Evolutionary conservation across 805 yeast species (phyloP), one percentile per base, ranked within the genome.

Genomic region (Barnettozyma californica): DNA sequence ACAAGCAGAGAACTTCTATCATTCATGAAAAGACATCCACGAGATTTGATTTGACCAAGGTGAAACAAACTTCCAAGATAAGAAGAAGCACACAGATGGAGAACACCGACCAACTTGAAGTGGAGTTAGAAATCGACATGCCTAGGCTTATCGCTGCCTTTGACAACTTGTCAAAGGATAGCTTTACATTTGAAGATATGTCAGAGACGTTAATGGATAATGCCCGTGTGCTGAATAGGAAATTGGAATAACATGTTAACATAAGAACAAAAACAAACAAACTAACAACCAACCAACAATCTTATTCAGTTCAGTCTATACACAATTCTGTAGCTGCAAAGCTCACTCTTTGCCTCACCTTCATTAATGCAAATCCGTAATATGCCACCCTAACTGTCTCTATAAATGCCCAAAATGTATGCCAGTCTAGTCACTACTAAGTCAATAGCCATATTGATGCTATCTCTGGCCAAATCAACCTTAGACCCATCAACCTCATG

Each of bases 401-500:
- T 77, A 66, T 94, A 94, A 41, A 94, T 77, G 9, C 97, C 97
- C 51, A 90, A 63, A 21, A 88, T 55, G 63, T 92, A 94, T 5
- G 97, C 96, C 68, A 89, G 66, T 58, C 99, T 76, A 39, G 95
- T 92, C 18, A 89, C 90, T 36, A 94, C 87, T 66, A 94, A 73
- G 64, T 94, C 99, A 40, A 87, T 77, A 14, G 98, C 98, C 99
- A 94, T 94, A 50, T 77, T 81, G 51, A 94, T 80, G 48, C 92
- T 83, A 66, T 92, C 99, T 55, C 86, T 76, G 9, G 97, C 97
- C 50, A 94, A 74, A 60, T 84, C 97, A 67, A 94, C 85, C 67
- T 94, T 94, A 39, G 96, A 87, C 0, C 99, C 99, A 57, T 79
- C 95, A 41, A 94, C 94, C 67, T 94, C 99, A 67, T 90, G 96